Evolutionary conservation across 257 asterid genomes (phyloP).

Genomic region (Solanum pimpinellifolium): DNA sequence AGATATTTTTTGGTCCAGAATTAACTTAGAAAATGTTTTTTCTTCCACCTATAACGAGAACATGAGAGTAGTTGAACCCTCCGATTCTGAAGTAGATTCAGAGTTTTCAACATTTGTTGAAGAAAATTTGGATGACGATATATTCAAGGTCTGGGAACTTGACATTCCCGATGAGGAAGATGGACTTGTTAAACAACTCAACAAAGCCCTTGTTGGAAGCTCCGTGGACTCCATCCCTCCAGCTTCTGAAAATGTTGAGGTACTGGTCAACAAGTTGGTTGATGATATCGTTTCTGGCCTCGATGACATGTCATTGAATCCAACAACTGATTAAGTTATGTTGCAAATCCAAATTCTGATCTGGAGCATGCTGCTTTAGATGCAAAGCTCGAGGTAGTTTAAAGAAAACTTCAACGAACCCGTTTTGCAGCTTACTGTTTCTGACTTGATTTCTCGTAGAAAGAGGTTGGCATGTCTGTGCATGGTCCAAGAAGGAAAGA

Average conservation of each 20-base stretch:
- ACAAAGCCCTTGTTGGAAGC: constrained; percentile 17
- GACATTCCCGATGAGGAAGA: constrained; percentile 19
- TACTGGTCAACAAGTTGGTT: constrained; percentile 12
- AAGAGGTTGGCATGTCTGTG: not conserved
- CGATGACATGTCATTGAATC: constrained; percentile 41
- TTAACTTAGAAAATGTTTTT: constrained; percentile 26
- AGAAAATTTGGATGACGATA: constrained; percentile 15
- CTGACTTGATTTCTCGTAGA: not conserved
- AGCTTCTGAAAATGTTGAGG: constrained; percentile 9
- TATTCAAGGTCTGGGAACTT: constrained; percentile 42
- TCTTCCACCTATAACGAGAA: constrained; percentile 48
- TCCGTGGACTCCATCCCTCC: constrained; percentile 6
- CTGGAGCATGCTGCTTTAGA: not conserved
- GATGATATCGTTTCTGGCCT: constrained; percentile 46
- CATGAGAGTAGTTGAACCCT: constrained; percentile 9
- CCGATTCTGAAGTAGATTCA: constrained; percentile 19
- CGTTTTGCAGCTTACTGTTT: not conserved
- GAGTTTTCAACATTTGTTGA: constrained; percentile 12
- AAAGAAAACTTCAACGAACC: not conserved
- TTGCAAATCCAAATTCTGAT: not conserved
- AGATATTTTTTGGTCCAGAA: constrained; percentile 30
- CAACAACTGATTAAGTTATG: not conserved
- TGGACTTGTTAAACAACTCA: constrained; percentile 12
- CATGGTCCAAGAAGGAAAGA: not conserved
- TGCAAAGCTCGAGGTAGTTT: not conserved